These are phyloP conservation scores for Quercus dentata DNA, from an alignment of 306 rosid species.

Conservation along the genomic window DNA sequence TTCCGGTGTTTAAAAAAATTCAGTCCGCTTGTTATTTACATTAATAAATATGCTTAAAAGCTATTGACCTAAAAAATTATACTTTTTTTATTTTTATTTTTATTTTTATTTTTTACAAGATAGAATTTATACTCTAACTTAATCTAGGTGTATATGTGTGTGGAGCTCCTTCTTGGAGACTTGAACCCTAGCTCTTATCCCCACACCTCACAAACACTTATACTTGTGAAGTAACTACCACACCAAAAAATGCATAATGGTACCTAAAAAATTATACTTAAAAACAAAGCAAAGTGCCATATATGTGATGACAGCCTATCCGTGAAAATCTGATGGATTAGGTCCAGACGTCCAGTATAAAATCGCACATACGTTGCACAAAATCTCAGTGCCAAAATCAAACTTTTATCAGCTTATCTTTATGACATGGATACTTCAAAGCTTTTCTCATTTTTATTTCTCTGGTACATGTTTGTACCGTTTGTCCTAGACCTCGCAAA, in stretches of 20 bases:
- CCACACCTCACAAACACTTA: no score
- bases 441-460: background rate
- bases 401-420: background rate
- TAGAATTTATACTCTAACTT: no score
- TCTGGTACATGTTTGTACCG: slow-evolving; percentile 1
- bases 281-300: background rate
- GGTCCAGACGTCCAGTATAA: background rate
- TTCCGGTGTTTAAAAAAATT: background rate
- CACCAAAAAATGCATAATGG: no score
- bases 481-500: background rate
- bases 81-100: no score
- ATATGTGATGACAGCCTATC: background rate
- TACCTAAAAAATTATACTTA: no score
- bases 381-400: background rate
- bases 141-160: no score
- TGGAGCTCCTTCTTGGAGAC: no score
- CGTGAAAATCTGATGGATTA: background rate
- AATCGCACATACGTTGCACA: background rate
- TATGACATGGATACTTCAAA: slow-evolving; percentile 18
- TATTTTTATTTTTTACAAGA: no score
- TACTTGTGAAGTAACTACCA: accelerated
- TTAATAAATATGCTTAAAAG: no score
- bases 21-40: no score
- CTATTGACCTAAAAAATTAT: no score
- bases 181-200: accelerated